Evolutionary conservation across 148 eudicot species (phyloP).

Genomic region (Hydrangea macrophylla): DNA sequence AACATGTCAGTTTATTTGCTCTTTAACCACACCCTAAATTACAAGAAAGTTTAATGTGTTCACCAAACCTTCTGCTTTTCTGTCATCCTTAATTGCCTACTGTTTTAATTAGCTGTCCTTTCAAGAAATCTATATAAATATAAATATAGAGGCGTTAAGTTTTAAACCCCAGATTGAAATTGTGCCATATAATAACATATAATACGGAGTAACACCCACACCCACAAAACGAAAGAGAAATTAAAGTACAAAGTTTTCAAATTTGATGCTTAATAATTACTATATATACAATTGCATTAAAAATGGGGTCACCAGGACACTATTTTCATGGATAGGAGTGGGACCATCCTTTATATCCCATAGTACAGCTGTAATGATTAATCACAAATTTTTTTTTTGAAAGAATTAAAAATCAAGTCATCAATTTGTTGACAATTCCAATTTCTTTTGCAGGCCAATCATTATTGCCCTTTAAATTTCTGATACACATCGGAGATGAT

Average conservation of each 20-base stretch:
- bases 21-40: background rate
- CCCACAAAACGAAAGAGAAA: background rate
- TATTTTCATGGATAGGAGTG: no score
- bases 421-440: no score
- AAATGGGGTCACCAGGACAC: background rate
- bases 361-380: no score
- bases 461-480: background rate
- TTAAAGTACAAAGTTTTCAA: background rate
- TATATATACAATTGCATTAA: background rate
- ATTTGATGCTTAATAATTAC: background rate
- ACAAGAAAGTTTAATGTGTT: background rate
- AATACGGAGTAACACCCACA: background rate
- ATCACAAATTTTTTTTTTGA: no score
- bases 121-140: background rate
- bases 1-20: background rate
- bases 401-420: no score
- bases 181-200: no score
- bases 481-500: background rate
- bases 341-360: no score
- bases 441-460: background rate
- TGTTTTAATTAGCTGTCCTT: background rate
- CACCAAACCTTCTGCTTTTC: background rate
- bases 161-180: no score
- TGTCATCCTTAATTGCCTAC: background rate
- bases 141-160: background rate